phyloP scores from a whole-genome alignment of 78 protist genomes.

The Chrysochromulina tobinii region DNA sequence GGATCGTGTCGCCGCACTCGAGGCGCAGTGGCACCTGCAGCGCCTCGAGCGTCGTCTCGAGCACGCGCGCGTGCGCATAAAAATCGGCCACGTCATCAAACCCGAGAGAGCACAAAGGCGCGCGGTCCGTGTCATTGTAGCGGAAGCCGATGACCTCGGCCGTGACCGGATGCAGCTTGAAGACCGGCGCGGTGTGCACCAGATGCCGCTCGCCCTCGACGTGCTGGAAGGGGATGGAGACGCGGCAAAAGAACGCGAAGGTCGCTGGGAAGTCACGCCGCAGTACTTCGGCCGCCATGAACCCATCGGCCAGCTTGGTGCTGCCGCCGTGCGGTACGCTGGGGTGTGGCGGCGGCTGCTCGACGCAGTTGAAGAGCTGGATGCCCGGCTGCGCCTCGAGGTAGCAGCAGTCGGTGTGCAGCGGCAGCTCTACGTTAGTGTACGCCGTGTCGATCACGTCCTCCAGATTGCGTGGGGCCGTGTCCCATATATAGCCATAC shows the following conservation, averaged over 20 bases:
- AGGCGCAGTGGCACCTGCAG: too few relatives aligned
- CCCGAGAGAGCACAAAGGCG: too few relatives aligned
- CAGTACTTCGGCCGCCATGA: background rate
- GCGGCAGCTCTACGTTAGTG: background rate
- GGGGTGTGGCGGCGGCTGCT: background rate
- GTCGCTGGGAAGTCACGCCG: background rate
- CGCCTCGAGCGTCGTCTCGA: too few relatives aligned
- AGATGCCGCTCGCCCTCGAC: background rate
- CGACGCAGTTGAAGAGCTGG: slow-evolving; percentile 13
- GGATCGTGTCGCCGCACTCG: too few relatives aligned
- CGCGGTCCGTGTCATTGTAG: too few relatives aligned
- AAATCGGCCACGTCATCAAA: too few relatives aligned
- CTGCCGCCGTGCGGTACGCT: background rate
- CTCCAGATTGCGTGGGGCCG: background rate
- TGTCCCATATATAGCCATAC: background rate
- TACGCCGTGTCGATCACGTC: slow-evolving; percentile 1
- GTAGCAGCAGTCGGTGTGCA: background rate
- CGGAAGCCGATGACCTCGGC: too few relatives aligned
- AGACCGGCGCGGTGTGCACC: background rate
- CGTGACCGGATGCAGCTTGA: background rate
- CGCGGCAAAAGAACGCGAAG: background rate
- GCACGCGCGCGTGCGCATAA: too few relatives aligned
- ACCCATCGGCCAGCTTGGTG: background rate
- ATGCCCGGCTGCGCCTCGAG: background rate
- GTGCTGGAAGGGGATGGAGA: background rate